Conservation (phyloP, 2,329 filamentous ascomycete species). For the Lecanicillium sp. region DNA sequence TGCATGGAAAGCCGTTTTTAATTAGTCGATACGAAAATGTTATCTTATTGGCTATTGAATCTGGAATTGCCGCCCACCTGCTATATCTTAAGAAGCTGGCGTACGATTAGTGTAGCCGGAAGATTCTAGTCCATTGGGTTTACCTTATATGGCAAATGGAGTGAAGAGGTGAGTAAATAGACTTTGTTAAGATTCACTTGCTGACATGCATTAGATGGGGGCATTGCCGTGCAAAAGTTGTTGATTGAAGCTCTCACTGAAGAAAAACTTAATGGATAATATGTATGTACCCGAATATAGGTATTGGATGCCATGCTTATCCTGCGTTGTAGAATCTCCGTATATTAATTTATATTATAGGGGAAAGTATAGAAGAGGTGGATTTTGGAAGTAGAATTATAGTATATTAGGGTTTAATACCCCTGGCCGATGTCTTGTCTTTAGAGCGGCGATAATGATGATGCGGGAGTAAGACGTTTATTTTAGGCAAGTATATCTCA, state of each 20-base stretch:
- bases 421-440: not conserved
- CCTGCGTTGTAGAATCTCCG: not conserved
- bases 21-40: constrained; percentile 23
- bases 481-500: not conserved
- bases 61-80: constrained; percentile 27
- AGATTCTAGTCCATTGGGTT: constrained; percentile 22
- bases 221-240: not conserved
- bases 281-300: not conserved
- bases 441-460: not conserved
- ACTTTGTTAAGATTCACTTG: not conserved
- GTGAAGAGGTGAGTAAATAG: not conserved
- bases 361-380: not conserved
- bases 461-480: not conserved
- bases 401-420: not conserved
- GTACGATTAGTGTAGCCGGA: constrained; percentile 26
- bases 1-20: not conserved
- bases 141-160: constrained; percentile 27
- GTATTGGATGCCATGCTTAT: not conserved
- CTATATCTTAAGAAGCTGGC: constrained; percentile 31
- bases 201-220: not conserved
- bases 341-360: not conserved
- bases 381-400: not conserved
- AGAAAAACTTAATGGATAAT: not conserved
- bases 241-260: not conserved
- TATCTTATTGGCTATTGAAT: constrained; percentile 28